Conservation (phyloP, 805 yeast genomes). For the Candida ipomoeae region DNA sequence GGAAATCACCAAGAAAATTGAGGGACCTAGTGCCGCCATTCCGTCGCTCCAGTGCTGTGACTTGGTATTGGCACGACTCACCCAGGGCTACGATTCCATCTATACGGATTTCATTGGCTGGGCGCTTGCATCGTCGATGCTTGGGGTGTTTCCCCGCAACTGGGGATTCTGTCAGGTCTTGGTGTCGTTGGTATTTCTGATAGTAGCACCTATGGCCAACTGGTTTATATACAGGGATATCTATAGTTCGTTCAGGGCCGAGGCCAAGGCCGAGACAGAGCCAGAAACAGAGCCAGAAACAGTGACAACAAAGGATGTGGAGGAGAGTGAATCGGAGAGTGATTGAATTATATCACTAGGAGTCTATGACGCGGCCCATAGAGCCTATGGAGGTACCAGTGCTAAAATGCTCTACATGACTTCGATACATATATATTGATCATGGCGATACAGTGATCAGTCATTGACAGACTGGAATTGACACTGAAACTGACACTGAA, state of each 20-base stretch:
- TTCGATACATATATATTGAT: too few relatives aligned
- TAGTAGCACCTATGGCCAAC: conserved; percentile 53
- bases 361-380: too few relatives aligned
- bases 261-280: too few relatives aligned
- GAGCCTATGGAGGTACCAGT: too few relatives aligned
- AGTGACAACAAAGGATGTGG: too few relatives aligned
- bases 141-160: conserved; percentile 68
- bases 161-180: conserved; percentile 47
- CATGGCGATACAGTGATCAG: too few relatives aligned
- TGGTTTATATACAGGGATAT: conserved; percentile 48
- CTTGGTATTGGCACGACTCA: conserved; percentile 51
- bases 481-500: too few relatives aligned
- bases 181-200: conserved; percentile 33
- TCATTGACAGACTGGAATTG: too few relatives aligned
- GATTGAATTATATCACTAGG: too few relatives aligned
- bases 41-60: conserved; percentile 63
- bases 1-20: conserved; percentile 71
- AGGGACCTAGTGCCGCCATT: conserved; percentile 77
- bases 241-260: conserved; percentile 35
- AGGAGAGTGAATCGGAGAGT: too few relatives aligned
- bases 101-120: conserved; percentile 85
- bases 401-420: too few relatives aligned
- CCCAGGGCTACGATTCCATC: conserved; percentile 64
- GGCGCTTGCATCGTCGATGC: conserved; percentile 60
- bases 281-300: too few relatives aligned